A percentile compares a stretch with the other conserved stretches of the same genome.
Evolutionary conservation across 306 rosid species (phyloP).

Genomic region (Abrus pulchellus): DNA sequence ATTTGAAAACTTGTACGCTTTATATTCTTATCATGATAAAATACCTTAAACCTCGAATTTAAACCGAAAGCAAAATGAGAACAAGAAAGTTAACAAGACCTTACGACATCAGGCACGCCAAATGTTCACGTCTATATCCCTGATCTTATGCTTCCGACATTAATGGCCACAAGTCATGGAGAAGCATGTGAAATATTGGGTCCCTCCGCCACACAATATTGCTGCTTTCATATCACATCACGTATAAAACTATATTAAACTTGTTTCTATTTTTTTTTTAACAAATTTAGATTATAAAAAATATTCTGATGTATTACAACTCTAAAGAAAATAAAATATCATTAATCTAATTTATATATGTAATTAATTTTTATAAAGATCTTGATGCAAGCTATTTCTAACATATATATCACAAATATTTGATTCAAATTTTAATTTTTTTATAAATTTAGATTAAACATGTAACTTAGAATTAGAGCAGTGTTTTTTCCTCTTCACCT

Average conservation of each 20-base stretch:
- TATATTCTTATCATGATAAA: neutral
- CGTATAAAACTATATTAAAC: neutral
- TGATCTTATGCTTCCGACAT: constrained; percentile 39
- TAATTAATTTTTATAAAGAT: too few species aligned
- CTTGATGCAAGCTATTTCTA: too few species aligned
- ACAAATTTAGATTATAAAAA: too few species aligned
- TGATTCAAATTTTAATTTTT: too few species aligned
- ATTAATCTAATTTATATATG: too few species aligned
- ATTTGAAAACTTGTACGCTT: constrained; percentile 26
- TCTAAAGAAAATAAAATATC: too few species aligned
- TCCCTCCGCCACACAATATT: neutral
- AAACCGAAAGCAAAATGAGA: constrained; percentile 9
- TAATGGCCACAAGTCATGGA: constrained; percentile 29
- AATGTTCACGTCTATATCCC: neutral
- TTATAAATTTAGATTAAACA: too few species aligned
- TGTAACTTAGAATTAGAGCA: too few species aligned
- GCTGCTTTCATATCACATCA: neutral
- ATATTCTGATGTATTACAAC: too few species aligned
- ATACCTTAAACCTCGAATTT: neutral
- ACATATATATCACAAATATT: too few species aligned
- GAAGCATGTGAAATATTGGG: constrained; percentile 49
- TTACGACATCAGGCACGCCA: neutral
- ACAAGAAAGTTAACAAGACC: constrained; percentile 31
- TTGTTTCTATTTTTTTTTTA: too few species aligned
- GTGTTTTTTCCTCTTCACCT: too few species aligned